Percentiles rank a stretch among this genome's conserved stretches.
Conservation (phyloP, 2,329 filamentous ascomycete species). For the Penicillium sp. region DNA sequence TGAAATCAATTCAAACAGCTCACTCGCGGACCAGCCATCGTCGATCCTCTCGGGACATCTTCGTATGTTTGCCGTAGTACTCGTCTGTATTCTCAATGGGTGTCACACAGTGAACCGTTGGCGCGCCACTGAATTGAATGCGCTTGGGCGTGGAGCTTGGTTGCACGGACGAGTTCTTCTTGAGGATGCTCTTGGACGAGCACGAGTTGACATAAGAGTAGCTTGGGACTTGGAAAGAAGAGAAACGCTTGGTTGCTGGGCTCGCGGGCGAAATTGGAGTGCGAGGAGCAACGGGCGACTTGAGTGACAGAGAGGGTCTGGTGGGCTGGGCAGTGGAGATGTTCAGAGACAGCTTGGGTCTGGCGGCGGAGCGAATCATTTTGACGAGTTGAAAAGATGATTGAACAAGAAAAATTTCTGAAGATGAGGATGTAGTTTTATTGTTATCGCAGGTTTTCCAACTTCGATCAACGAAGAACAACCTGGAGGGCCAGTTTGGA, state of each 20-base stretch:
- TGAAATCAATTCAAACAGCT: constrained; percentile 14
- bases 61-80: constrained; percentile 51
- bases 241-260: constrained; percentile 47
- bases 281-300: constrained; percentile 45
- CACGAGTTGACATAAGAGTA: constrained; percentile 49
- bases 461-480: constrained; percentile 42
- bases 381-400: constrained; percentile 19
- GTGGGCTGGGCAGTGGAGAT: constrained; percentile 44
- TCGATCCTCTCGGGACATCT: constrained; percentile 50
- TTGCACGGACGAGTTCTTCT: constrained; percentile 39
- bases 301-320: constrained; percentile 45
- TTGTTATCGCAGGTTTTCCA: constrained; percentile 6
- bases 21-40: constrained; percentile 47
- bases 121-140: constrained; percentile 48
- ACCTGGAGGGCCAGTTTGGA: constrained; percentile 6
- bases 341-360: constrained; percentile 51
- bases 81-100: constrained; percentile 52
- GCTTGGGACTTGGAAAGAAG: constrained; percentile 42
- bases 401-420: constrained; percentile 5
- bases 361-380: constrained; percentile 43
- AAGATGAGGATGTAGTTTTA: constrained; percentile 15
- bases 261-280: constrained; percentile 49
- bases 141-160: constrained; percentile 34
- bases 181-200: constrained; percentile 51
- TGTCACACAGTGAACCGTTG: constrained; percentile 50